These are phyloP conservation scores for Malassezia sp. DNA, from an alignment of 1,284 basidiomycete species.

Conservation along the genomic window DNA sequence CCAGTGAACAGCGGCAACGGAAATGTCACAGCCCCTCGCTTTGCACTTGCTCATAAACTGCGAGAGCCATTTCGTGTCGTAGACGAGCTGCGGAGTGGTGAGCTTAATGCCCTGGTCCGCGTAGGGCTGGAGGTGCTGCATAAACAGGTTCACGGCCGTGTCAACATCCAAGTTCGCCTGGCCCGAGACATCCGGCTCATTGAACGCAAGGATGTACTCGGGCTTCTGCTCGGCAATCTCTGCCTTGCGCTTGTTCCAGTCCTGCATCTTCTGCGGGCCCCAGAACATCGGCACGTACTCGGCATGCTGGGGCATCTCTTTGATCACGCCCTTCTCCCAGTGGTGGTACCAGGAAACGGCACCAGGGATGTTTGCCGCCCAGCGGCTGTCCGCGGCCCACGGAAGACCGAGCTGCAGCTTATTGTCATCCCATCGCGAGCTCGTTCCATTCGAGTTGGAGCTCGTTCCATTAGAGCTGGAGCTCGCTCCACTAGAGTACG, in stretches of 20 bases:
- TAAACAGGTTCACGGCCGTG: slow-evolving; percentile 29
- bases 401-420: slow-evolving; percentile 25
- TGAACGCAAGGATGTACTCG: slow-evolving; percentile 28
- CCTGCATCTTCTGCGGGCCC: slow-evolving; percentile 25
- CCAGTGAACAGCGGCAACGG: slow-evolving; percentile 43
- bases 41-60: slow-evolving; percentile 30
- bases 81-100: slow-evolving; percentile 38
- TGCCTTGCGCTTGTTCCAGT: slow-evolving; percentile 28
- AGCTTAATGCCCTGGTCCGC: slow-evolving; percentile 33
- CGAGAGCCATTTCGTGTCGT: slow-evolving; percentile 36
- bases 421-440: too few relatives aligned
- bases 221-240: slow-evolving; percentile 21
- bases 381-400: slow-evolving; percentile 34
- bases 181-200: slow-evolving; percentile 37
- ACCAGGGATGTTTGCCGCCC: slow-evolving; percentile 25
- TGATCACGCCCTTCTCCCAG: slow-evolving; percentile 33
- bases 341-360: slow-evolving; percentile 40
- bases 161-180: slow-evolving; percentile 28
- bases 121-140: slow-evolving; percentile 33
- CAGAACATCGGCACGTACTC: slow-evolving; percentile 41
- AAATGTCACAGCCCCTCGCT: slow-evolving; percentile 25
- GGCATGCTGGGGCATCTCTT: slow-evolving; percentile 19
- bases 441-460: too few relatives aligned
- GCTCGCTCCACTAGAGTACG: too few relatives aligned
- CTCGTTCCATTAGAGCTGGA: too few relatives aligned